A percentile compares a stretch with the other conserved stretches of the same genome.
These are phyloP conservation scores for Ogataea neopini DNA, from an alignment of 805 yeast genomes.

Conservation along the genomic window DNA sequence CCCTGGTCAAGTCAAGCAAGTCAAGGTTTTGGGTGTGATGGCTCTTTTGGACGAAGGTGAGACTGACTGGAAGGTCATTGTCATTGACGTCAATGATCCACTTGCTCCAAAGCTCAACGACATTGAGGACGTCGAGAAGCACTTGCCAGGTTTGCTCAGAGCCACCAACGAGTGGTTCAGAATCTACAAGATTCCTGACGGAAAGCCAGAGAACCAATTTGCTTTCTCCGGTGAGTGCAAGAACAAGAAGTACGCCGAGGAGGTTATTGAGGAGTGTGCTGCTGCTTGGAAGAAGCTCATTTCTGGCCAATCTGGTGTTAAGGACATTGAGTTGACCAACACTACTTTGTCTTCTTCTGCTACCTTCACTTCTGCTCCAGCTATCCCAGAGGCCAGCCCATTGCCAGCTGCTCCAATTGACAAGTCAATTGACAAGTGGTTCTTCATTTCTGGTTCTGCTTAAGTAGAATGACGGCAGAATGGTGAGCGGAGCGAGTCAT, in stretches of 20 bases:
- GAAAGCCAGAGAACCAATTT: conserved; percentile 93
- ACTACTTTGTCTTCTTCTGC: conserved; percentile 64
- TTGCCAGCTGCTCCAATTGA: conserved; percentile 91
- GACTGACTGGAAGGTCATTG: conserved; percentile 91
- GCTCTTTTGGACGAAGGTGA: conserved; percentile 94
- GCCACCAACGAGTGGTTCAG: conserved; percentile 98
- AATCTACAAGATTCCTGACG: conserved; percentile 96
- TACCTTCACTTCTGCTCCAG: conserved; percentile 48
- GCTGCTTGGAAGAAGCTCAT: conserved; percentile 82
- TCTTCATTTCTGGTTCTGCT: conserved; percentile 84
- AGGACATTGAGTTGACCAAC: conserved; percentile 76
- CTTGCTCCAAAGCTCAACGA: conserved; percentile 84
- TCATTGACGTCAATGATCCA: conserved; percentile 84
- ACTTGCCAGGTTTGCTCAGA: conserved; percentile 90
- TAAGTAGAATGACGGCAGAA: too few species aligned
- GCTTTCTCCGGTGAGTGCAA: conserved; percentile 96
- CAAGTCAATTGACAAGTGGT: conserved; percentile 97
- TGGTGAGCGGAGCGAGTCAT: neutral
- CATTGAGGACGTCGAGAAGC: conserved; percentile 85
- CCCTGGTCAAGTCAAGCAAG: conserved; percentile 80
- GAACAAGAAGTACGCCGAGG: conserved; percentile 82
- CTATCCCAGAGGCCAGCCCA: conserved; percentile 70
- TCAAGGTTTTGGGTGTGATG: conserved; percentile 90
- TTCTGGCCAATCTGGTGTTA: conserved; percentile 58
- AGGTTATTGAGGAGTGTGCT: conserved; percentile 77